phyloP scores from a whole-genome alignment of 176 grass and related monocot species.

The Rhynchospora pubera region DNA sequence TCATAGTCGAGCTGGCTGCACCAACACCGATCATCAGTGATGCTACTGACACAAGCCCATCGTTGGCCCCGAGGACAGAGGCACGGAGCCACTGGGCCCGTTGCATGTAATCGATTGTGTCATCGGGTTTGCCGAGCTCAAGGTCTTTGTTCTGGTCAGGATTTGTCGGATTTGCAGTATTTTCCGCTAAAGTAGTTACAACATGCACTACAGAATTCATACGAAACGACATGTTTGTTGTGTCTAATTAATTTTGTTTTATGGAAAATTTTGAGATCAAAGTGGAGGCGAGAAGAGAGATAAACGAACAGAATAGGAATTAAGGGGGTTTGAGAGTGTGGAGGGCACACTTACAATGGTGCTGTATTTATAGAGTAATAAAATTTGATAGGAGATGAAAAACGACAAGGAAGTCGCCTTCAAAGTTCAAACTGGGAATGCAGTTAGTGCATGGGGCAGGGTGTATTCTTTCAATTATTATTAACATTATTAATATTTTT shows the following conservation, averaged over 20 bases:
- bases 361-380: constrained; percentile 32
- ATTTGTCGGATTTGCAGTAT: background rate
- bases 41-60: constrained; percentile 85
- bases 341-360: constrained; percentile 39
- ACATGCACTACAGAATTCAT: constrained; percentile 34
- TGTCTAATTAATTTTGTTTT: background rate
- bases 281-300: background rate
- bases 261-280: background rate
- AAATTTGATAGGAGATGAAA: background rate
- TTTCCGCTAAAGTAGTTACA: background rate
- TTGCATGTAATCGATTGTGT: constrained; percentile 50
- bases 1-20: constrained; percentile 38
- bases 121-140: background rate
- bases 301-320: background rate
- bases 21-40: constrained; percentile 88
- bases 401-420: background rate
- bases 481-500: background rate
- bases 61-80: constrained; percentile 85
- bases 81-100: constrained; percentile 97
- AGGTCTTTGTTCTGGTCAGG: background rate
- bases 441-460: background rate
- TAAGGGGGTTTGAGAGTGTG: constrained; percentile 22
- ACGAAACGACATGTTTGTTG: constrained; percentile 35
- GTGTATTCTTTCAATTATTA: background rate
- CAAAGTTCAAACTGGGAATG: background rate